A percentile compares a stretch with the other conserved stretches of the same genome.
Evolutionary conservation across 352 stramenopile species (phyloP).

Genomic region (Phytophthora nicotianae): DNA sequence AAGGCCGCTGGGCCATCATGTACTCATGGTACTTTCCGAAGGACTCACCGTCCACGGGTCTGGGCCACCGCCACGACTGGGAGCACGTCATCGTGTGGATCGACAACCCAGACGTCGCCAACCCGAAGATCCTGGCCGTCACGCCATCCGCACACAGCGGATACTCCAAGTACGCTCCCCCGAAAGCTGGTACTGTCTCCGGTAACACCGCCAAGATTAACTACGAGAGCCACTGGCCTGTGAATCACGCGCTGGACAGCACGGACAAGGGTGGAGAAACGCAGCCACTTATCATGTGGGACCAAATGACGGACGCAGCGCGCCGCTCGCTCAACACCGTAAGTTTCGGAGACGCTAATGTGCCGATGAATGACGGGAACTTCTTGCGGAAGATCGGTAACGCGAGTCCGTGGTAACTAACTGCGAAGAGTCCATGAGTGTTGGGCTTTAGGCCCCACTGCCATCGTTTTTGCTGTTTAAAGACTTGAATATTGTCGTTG

Average conservation of each 20-base stretch:
- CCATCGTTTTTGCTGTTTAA: no score
- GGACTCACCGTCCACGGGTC: conserved; percentile 3
- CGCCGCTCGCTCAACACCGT: not conserved
- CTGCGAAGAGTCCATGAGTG: not conserved
- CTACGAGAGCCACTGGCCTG: conserved; percentile 5
- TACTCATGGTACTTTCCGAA: conserved; percentile 21
- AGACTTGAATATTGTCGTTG: no score
- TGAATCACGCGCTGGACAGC: conserved; percentile 7
- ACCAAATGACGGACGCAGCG: conserved; percentile 5
- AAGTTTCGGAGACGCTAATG: conserved; percentile 4
- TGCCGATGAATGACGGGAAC: conserved; percentile 11
- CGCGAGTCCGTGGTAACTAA: not conserved
- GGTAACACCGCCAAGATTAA: conserved; percentile 11
- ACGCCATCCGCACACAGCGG: conserved; percentile 5
- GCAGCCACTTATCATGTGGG: conserved; percentile 16
- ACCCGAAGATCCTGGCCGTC: conserved; percentile 3
- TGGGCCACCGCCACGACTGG: conserved; percentile 17
- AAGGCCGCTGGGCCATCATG: conserved; percentile 12
- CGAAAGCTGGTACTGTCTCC: not conserved
- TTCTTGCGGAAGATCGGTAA: conserved; percentile 10
- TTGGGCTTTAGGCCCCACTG: no score
- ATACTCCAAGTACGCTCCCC: conserved; percentile 8
- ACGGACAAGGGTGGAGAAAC: conserved; percentile 1
- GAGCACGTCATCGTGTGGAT: conserved; percentile 19
- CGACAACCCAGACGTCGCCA: not conserved